Base-by-base conservation (phyloP, 2,329 filamentous ascomycete species). In the Lizonia empirigonia region DNA sequence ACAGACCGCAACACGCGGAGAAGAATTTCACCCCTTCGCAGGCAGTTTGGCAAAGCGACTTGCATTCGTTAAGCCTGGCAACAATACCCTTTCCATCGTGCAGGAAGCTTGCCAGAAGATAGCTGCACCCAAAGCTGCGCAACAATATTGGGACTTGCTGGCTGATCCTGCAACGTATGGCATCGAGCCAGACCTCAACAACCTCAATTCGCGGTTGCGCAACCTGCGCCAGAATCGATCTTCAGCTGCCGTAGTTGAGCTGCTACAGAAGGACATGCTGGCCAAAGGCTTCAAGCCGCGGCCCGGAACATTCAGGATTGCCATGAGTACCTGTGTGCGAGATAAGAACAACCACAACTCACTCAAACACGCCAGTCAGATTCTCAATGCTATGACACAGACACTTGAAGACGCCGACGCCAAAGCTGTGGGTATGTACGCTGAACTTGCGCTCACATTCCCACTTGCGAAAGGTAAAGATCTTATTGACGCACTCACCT, bases 131-230 rank as follows among this genome's bases (percentile, higher is more conserved):
- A 80, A 81, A 12, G 74, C 82, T n/a, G 88, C 85, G n/a, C 74
- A 82, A 44, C 80, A 80, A 24, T 97, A 97, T 73, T 97, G 92
- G 92, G 77, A 87, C 15, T 68, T 87, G 5, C 76, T 97, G 50
- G 89, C 87, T 6, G 68, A 72, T 22, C 63, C 64, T 1, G 70
- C 78, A 2, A 73, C 79, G 10, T 80, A 85, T 68, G 74, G 75
- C n/a, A 74, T 97, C 52, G 68, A 77, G 2, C 91, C 93, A 0
- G 92, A 97, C 68, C 64, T 77, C 7, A 80, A 86, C 56, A 91
- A 90, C 67, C 88, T 86, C 74, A 78, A 85, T 58, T 77, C 80
- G 57, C 86, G 90, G 63, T 78, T 97, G 13, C 82, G 84, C 44
- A 70, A 89, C 33, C 80, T 94, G 27, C 83, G 85, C 42, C 71